Evolutionary conservation across 306 rosid genomes (phyloP).

Genomic region (Vigna reflexopilosa): DNA sequence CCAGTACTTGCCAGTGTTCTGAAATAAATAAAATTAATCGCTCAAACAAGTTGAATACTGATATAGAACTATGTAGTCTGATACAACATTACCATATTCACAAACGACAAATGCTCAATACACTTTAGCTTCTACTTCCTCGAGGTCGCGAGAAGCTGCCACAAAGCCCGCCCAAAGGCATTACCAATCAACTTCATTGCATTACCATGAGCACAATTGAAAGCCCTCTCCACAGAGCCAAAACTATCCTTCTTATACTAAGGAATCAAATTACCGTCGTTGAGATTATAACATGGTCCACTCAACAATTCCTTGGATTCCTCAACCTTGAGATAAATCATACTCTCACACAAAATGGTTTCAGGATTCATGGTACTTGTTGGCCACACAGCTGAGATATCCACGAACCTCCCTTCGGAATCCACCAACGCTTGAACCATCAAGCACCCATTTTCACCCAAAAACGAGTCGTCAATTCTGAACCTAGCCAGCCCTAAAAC

Average conservation of each 20-base stretch:
- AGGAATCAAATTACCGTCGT: constrained; percentile 60
- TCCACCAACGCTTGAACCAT: constrained; percentile 82
- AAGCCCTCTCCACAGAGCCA: constrained; percentile 56
- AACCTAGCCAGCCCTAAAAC: constrained; percentile 67
- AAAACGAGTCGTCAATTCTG: constrained; percentile 46
- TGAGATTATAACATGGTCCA: constrained; percentile 58
- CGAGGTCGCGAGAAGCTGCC: constrained; percentile 62
- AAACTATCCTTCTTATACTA: constrained; percentile 70
- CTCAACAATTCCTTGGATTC: constrained; percentile 69
- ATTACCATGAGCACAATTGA: constrained; percentile 58
- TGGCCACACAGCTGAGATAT: constrained; percentile 91
- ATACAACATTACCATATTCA: background rate
- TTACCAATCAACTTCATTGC: constrained; percentile 62
- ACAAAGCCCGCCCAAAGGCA: constrained; percentile 65
- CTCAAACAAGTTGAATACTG: no score
- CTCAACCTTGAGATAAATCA: constrained; percentile 63
- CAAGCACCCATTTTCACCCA: constrained; percentile 55
- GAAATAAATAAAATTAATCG: no score
- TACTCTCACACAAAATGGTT: constrained; percentile 67
- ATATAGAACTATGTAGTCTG: no score
- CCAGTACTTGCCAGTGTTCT: no score
- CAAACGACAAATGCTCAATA: constrained; percentile 69
- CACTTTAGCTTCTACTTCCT: constrained; percentile 76
- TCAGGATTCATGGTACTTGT: constrained; percentile 65
- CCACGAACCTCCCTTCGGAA: constrained; percentile 72